Conservation (phyloP, 441 rosid species). For the Euphorbia celastroides region DNA sequence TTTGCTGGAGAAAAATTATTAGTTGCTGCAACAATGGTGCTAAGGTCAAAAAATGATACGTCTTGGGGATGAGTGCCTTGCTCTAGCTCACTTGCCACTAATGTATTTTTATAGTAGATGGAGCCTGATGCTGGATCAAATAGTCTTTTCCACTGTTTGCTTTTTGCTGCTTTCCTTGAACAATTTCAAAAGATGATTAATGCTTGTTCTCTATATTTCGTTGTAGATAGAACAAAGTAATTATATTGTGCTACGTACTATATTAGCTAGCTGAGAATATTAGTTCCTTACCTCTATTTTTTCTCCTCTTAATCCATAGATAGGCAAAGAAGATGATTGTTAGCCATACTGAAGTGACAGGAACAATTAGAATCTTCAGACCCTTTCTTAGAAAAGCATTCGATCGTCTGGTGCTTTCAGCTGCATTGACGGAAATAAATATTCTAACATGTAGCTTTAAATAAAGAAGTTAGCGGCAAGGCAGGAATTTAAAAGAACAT, state of each 20-base stretch:
- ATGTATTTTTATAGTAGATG: neutral
- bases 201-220: neutral
- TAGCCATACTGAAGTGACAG: conserved; percentile 5
- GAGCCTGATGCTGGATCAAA: neutral
- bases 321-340: neutral
- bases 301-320: neutral
- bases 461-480: neutral
- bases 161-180: conserved; percentile 3
- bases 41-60: conserved; percentile 11
- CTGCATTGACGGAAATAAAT: neutral
- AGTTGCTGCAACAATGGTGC: conserved; percentile 22
- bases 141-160: neutral
- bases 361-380: neutral
- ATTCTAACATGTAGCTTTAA: neutral
- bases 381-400: neutral
- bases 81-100: neutral
- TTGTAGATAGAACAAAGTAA: neutral
- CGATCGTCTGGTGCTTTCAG: neutral
- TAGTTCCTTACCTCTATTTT: conserved; percentile 1
- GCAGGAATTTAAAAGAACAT: neutral
- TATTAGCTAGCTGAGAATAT: neutral
- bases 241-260: neutral
- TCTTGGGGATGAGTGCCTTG: conserved; percentile 11
- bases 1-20: conserved; percentile 19
- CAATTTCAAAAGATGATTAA: neutral